Conservation (phyloP, 2,329 filamentous ascomycete genomes). For the Cytospora piceae region DNA sequence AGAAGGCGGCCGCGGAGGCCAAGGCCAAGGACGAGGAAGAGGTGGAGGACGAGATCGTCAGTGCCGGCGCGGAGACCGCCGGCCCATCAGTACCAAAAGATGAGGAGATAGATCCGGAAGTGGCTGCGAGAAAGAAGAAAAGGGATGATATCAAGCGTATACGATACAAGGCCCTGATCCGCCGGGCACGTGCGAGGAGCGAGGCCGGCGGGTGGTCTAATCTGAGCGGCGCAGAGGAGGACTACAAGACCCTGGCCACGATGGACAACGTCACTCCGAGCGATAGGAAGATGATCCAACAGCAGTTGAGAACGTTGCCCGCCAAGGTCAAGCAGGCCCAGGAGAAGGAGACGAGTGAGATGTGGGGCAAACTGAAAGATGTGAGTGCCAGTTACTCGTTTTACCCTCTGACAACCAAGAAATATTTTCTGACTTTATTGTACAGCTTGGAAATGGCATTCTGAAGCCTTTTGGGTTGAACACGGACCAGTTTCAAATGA, state of each 20-base stretch:
- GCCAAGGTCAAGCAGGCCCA: conserved; percentile 74
- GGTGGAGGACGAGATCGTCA: conserved; percentile 62
- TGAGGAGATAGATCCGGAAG: conserved; percentile 37
- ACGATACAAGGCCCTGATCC: conserved; percentile 79
- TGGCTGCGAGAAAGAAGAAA: conserved; percentile 42
- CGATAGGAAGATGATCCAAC: conserved; percentile 70
- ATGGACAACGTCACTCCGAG: conserved; percentile 64
- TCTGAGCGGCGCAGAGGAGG: conserved; percentile 75
- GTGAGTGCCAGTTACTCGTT: conserved; percentile 47
- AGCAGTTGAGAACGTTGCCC: conserved; percentile 69
- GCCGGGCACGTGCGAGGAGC: conserved; percentile 73
- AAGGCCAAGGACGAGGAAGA: conserved; percentile 49
- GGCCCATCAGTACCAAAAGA: conserved; percentile 42
- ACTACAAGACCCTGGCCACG: conserved; percentile 71
- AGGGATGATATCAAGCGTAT: conserved; percentile 73
- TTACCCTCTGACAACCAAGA: not conserved
- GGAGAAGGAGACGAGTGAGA: conserved; percentile 87
- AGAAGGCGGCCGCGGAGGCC: conserved; percentile 53
- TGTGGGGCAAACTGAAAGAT: conserved; percentile 95
- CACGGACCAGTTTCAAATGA: conserved; percentile 93
- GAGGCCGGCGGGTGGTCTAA: conserved; percentile 78
- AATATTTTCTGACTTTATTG: not conserved
- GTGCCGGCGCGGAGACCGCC: conserved; percentile 58
- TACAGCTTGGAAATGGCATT: conserved; percentile 78
- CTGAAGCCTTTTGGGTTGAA: conserved; percentile 91